Evolutionary conservation across 2,329 filamentous ascomycete genomes (phyloP).

Genomic region (Cladorrhinum sp.): DNA sequence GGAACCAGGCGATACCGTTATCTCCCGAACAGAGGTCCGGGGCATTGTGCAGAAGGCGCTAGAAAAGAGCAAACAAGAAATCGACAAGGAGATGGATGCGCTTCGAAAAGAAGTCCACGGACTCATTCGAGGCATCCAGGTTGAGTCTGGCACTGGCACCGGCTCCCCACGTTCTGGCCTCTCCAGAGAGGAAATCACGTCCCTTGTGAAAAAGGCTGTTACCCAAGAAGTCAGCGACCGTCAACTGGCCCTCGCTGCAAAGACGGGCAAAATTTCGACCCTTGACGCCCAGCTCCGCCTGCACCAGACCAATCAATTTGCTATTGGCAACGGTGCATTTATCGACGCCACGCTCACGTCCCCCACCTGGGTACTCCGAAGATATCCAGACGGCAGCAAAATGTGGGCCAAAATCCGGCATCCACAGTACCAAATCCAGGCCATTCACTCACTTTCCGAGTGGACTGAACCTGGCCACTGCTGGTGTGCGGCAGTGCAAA

Average conservation of each 20-base stretch:
- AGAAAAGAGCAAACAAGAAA: slow-evolving; percentile 36
- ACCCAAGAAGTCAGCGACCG: not conserved
- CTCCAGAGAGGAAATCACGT: slow-evolving; percentile 40
- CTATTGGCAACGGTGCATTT: slow-evolving; percentile 60
- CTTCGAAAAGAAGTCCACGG: slow-evolving; percentile 28
- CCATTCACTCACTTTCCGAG: slow-evolving; percentile 51
- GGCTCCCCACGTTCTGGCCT: slow-evolving; percentile 30
- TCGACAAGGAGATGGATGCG: slow-evolving; percentile 40
- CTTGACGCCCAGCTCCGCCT: slow-evolving; percentile 41
- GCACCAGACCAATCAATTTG: slow-evolving; percentile 71
- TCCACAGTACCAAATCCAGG: slow-evolving; percentile 38
- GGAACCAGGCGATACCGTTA: slow-evolving; percentile 27
- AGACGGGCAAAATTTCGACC: slow-evolving; percentile 43
- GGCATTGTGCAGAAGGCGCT: slow-evolving; percentile 31
- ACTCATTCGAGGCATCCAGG: slow-evolving; percentile 30
- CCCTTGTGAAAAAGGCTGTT: slow-evolving; percentile 32
- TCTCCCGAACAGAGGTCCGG: not conserved
- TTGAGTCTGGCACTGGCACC: not conserved
- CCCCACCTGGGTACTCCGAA: slow-evolving; percentile 46
- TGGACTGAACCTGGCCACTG: slow-evolving; percentile 84
- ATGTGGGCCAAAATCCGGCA: slow-evolving; percentile 25
- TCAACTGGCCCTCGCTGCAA: slow-evolving; percentile 42
- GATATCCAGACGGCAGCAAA: slow-evolving; percentile 25
- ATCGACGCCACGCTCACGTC: slow-evolving; percentile 62
- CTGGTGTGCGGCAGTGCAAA: slow-evolving; percentile 67